Evolutionary conservation across 2,329 filamentous ascomycete genomes (phyloP).

Genomic region (Fusarium bactridioides): DNA sequence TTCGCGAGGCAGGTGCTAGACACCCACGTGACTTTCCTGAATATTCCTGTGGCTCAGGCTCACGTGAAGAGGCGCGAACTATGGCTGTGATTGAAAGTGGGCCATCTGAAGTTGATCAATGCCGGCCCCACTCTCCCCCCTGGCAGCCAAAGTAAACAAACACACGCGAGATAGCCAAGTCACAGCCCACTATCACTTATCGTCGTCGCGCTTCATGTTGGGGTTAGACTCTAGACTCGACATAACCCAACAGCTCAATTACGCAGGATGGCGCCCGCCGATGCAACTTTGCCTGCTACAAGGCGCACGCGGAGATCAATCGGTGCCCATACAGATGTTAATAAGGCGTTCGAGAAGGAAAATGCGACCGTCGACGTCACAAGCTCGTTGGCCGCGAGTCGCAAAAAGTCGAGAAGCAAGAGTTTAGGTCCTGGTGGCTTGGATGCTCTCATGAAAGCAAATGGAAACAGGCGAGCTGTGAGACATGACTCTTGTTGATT

Average conservation of each 20-base stretch:
- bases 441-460: constrained; percentile 78
- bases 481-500: constrained; percentile 34
- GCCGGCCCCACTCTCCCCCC: constrained; percentile 33
- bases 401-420: constrained; percentile 86
- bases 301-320: constrained; percentile 76
- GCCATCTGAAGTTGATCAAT: not conserved
- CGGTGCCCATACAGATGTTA: constrained; percentile 62
- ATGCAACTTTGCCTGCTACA: constrained; percentile 62
- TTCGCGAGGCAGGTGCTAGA: constrained; percentile 36
- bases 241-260: constrained; percentile 21
- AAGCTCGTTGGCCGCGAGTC: constrained; percentile 59
- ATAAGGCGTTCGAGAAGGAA: constrained; percentile 72
- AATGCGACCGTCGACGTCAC: constrained; percentile 76
- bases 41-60: not conserved
- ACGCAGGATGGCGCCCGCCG: constrained; percentile 46
- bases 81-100: not conserved
- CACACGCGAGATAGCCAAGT: constrained; percentile 41
- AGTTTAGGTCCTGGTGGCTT: constrained; percentile 93
- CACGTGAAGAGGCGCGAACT: constrained; percentile 34
- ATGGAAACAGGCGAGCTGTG: constrained; percentile 84
- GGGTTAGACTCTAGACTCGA: constrained; percentile 24
- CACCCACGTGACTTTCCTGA: constrained; percentile 40
- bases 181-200: constrained; percentile 38
- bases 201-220: constrained; percentile 28
- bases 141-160: constrained; percentile 51